phyloP scores from a whole-genome alignment of 202 grass and related monocot genomes.

The Zizania palustris region DNA sequence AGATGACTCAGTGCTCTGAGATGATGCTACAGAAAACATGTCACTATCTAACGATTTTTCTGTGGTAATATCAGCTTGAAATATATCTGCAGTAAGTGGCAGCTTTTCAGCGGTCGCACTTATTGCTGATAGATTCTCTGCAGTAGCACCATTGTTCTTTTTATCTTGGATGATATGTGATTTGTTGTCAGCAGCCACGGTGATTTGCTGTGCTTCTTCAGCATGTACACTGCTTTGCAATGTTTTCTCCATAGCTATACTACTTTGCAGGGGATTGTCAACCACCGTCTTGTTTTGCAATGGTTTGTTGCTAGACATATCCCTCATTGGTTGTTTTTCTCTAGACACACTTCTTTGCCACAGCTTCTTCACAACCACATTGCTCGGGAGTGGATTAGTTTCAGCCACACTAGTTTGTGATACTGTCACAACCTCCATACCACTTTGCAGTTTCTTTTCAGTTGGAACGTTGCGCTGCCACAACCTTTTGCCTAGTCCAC shows the following conservation, averaged over 20 bases:
- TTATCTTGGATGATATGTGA: constrained; percentile 14
- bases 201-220: constrained; percentile 35
- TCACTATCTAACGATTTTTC: constrained; percentile 26
- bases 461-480: constrained; percentile 46
- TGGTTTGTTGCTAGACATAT: constrained; percentile 40
- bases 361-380: constrained; percentile 26
- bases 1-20: constrained; percentile 2
- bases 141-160: constrained; percentile 28
- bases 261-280: neutral
- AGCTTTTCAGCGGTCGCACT: neutral
- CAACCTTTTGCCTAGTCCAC: constrained; percentile 44
- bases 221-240: constrained; percentile 28
- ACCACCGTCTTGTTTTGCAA: constrained; percentile 36
- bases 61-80: constrained; percentile 23
- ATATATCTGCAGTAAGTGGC: constrained; percentile 8
- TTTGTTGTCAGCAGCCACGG: constrained; percentile 34
- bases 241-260: neutral
- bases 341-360: constrained; percentile 49
- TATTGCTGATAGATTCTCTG: constrained; percentile 19
- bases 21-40: neutral
- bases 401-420: constrained; percentile 48
- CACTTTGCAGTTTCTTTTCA: constrained; percentile 52
- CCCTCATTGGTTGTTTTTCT: constrained; percentile 37
- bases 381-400: constrained; percentile 37
- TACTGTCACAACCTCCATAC: constrained; percentile 15